Evolutionary conservation across 2,329 filamentous ascomycete genomes (phyloP).

Genomic region (Pseudomassariella vexata): DNA sequence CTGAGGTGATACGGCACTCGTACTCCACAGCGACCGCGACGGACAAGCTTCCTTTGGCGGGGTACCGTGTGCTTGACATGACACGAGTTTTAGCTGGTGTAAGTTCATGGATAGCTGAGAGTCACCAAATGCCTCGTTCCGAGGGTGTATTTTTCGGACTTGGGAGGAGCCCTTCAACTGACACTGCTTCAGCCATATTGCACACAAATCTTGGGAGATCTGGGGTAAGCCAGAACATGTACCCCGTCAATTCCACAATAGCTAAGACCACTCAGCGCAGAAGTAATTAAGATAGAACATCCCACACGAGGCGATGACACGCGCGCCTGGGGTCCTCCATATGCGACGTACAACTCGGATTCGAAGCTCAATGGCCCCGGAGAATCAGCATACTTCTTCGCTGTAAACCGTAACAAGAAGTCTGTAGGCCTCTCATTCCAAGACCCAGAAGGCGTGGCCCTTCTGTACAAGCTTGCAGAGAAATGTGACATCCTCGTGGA

Average conservation of each 20-base stretch:
- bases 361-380: conserved; percentile 63
- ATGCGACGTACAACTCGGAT: conserved; percentile 67
- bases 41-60: conserved; percentile 62
- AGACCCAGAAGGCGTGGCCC: conserved; percentile 73
- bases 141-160: conserved; percentile 2
- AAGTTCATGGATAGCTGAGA: conserved; percentile 37
- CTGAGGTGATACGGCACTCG: too few species aligned
- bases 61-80: conserved; percentile 90
- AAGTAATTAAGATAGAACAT: conserved; percentile 97
- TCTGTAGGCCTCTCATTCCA: conserved; percentile 90
- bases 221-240: conserved; percentile 62
- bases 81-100: conserved; percentile 92
- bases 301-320: conserved; percentile 89
- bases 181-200: conserved; percentile 70
- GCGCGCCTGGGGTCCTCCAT: conserved; percentile 92
- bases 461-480: conserved; percentile 77
- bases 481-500: conserved; percentile 92
- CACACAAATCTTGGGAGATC: conserved; percentile 91
- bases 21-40: conserved; percentile 20
- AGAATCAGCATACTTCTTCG: conserved; percentile 91
- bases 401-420: conserved; percentile 96
- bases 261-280: conserved; percentile 67
- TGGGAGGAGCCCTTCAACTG: conserved; percentile 9
- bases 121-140: too few species aligned
- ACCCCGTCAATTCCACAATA: neutral